These are phyloP conservation scores for Hyaloscypha bicolor DNA, from an alignment of 495 filamentous ascomycete genomes.

Conservation along the genomic window DNA sequence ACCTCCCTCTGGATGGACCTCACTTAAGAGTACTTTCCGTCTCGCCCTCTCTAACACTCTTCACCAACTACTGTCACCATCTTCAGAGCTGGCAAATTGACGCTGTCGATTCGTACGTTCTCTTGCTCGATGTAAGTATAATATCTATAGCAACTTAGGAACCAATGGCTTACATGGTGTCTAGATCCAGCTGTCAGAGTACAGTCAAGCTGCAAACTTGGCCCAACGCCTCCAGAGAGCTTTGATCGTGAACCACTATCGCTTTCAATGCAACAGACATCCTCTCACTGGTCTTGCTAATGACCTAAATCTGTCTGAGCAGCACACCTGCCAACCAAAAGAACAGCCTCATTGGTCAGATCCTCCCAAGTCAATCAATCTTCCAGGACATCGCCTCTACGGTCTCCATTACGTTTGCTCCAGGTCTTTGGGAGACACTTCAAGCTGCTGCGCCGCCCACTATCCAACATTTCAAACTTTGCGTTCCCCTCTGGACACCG, in stretches of 20 bases:
- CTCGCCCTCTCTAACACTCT: not conserved
- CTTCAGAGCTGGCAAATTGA: not conserved
- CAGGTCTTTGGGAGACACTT: constrained; percentile 21
- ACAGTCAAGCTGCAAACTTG: not conserved
- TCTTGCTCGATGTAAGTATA: not conserved
- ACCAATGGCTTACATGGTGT: not conserved
- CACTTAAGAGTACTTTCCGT: not conserved
- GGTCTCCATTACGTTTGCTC: constrained; percentile 15
- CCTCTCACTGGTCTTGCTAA: constrained; percentile 13
- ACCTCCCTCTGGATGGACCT: constrained; percentile 11
- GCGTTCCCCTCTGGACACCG: not conserved
- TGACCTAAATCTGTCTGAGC: constrained; percentile 16
- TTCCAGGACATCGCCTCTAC: constrained; percentile 8
- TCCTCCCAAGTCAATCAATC: constrained; percentile 12
- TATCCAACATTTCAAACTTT: constrained; percentile 20
- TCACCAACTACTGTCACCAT: not conserved
- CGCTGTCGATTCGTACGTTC: not conserved
- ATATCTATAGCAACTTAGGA: not conserved
- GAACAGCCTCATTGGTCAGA: not conserved
- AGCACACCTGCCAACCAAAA: constrained; percentile 13
- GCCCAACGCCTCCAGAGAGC: not conserved
- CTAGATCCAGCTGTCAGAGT: not conserved
- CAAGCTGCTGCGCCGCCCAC: constrained; percentile 16
- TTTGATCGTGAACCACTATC: constrained; percentile 6
- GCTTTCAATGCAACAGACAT: constrained; percentile 5